phyloP scores from a whole-genome alignment of 805 yeast genomes.

The Kluyveromyces lactis region DNA sequence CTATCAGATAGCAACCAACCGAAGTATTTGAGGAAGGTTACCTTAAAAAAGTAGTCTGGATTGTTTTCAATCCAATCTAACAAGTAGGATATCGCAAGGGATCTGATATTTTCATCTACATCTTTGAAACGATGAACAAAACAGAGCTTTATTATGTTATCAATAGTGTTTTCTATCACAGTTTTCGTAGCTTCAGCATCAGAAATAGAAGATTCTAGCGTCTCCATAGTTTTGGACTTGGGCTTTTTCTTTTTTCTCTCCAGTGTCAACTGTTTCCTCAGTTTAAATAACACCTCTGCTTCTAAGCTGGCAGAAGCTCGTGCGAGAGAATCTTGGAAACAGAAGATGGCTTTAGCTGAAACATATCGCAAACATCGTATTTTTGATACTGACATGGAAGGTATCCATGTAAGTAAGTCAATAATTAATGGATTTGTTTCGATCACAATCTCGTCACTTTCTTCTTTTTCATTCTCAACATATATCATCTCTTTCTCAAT shows the following conservation, averaged over 20 bases:
- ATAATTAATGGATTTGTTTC: conserved; percentile 27
- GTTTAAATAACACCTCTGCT: conserved; percentile 30
- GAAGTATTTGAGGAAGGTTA: conserved; percentile 62
- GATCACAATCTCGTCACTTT: conserved; percentile 30
- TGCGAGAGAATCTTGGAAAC: conserved; percentile 55
- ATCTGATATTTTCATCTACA: conserved; percentile 61
- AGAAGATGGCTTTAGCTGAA: conserved; percentile 50
- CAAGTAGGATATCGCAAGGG: conserved; percentile 54
- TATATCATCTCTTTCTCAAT: conserved; percentile 58
- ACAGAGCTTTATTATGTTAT: conserved; percentile 57
- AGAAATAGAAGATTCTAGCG: conserved; percentile 36
- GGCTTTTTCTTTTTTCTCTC: conserved; percentile 32
- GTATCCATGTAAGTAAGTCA: conserved; percentile 64
- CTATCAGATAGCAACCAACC: conserved; percentile 84
- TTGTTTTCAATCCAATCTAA: conserved; percentile 64
- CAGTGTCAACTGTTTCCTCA: conserved; percentile 30
- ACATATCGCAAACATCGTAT: conserved; percentile 64
- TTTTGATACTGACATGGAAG: conserved; percentile 60
- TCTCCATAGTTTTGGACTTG: conserved; percentile 37
- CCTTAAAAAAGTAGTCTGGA: conserved; percentile 66
- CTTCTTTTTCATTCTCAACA: conserved; percentile 26
- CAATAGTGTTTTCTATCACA: conserved; percentile 48
- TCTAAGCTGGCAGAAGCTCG: conserved; percentile 34
- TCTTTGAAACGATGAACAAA: conserved; percentile 78
- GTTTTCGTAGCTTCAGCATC: conserved; percentile 40